Evolutionary conservation across 768 basidiomycete genomes (phyloP), one percentile per base, ranked within the genome.

Genomic region (Exidia glandulosa): DNA sequence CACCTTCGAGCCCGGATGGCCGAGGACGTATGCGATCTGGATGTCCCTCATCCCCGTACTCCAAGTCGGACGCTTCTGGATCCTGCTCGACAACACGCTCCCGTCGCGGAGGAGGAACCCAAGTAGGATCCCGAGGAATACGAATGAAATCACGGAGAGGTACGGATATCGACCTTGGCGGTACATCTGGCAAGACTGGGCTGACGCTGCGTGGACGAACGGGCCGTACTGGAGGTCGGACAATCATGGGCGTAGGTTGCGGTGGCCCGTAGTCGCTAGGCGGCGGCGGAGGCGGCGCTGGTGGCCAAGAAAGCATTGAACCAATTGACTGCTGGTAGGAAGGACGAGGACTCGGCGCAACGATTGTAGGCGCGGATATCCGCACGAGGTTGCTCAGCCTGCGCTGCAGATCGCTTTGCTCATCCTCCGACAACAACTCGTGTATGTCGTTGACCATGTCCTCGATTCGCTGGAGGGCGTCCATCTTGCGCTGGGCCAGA

Each of bases 391-490:
- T 54, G 3, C 27, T 60, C 14, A 62, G 32, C 14, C 62, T 29
- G 32, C 47, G 25, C 25, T 34, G 59, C 16, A 60, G 54, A 29
- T 60, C 55, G 13, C 16, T 7, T 14, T 54, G 50, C 10, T 54
- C 41, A 34, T 37, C 58, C 12, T 34, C 56, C 16, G 19, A 23
- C 29, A 62, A 45, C 25, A 56, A 47, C 16, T 57, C 66, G 12
- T 69, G 61, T 0, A 71, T 61, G 9, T 64, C 60, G 33, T 61
- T 45, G 25, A 73, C 50, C 48, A 63, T 61, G 9, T 66, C 66
- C 47, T 71, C 70, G n/a, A 71, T 67, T 10, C 70, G 66, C 36
- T 68, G 63, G 55, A 75, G 64, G 63, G 71, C 69, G 19, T 69
- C 69, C 36, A 65, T 64, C 27, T 54, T 54, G 2, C 74, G 71